phyloP scores from a whole-genome alignment of 441 rosid species.

The Melastoma candidum region DNA sequence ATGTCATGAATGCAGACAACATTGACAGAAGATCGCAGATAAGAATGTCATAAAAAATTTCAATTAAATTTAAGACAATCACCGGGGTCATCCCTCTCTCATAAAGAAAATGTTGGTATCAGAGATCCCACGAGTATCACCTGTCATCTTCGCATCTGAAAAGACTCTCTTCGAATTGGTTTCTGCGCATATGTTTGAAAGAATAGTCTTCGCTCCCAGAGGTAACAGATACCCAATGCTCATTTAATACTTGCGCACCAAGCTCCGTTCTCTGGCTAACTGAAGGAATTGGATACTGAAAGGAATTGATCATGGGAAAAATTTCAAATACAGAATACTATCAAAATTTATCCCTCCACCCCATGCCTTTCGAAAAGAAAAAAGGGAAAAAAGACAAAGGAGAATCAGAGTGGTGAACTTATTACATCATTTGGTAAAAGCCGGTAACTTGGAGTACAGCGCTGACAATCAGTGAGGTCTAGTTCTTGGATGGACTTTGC shows the following conservation, averaged over 20 bases:
- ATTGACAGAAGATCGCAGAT: no score
- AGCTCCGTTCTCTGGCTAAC: constrained; percentile 84
- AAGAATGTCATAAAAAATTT: no score
- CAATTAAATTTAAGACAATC: no score
- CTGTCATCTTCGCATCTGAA: constrained; percentile 98
- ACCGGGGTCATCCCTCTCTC: no score
- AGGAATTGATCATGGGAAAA: constrained; percentile 14
- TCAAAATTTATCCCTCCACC: no score
- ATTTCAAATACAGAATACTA: background rate
- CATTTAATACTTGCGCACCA: constrained; percentile 84
- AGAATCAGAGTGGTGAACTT: no score
- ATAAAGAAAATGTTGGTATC: constrained; percentile 3
- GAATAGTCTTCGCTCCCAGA: constrained; percentile 99
- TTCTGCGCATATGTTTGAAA: constrained; percentile 97
- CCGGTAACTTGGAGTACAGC: constrained; percentile 97
- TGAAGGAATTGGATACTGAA: constrained; percentile 81
- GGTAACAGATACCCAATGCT: constrained; percentile 97
- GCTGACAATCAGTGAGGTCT: constrained; percentile 90
- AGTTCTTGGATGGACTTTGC: constrained; percentile 90
- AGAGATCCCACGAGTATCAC: constrained; percentile 26
- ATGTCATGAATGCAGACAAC: no score
- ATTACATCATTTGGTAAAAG: constrained; percentile 87
- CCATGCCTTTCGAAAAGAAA: no score
- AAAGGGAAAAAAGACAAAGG: no score
- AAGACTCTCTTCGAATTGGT: constrained; percentile 96